Evolutionary conservation across 805 yeast species (phyloP), one percentile per base, ranked within the genome.

Genomic region (Candida schatavii): DNA sequence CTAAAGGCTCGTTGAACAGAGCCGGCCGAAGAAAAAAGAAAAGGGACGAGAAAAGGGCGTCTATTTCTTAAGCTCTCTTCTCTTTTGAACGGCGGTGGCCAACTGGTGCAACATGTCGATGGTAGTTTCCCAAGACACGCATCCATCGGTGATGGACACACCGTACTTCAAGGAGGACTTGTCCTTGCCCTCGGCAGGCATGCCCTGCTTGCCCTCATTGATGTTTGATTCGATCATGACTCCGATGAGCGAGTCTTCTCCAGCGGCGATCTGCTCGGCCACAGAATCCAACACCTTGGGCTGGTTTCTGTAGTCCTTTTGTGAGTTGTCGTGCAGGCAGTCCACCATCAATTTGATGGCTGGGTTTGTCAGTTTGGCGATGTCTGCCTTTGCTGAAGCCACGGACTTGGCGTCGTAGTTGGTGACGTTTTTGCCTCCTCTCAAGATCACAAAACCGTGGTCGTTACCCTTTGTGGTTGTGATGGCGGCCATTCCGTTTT

Each of bases 291-390:
- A 83, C n/a, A 93, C 99, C 64, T 76, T 81, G 45, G 99, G 97
- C 72, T 93, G 99, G 72, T 93, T 93, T 62, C 81, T 79, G 82
- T 79, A 89, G 71, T 93, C 93, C 70, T 93, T 93, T 67, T 77
- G 81, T 29, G 97, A 89, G 75, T 93, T 93, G 56, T 97, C 99
- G 68, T 93, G 99, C 36, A 97, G 90, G 70, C 97, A 93, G 70
- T 93, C 99, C 47, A 93, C 85, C 99, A 93, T 93, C 55, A 88
- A 65, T 75, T 68, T 55, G 69, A 75, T 65, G 46, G 62, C 66
- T 44, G 73, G 82, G 52, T 75, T 67, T 27, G 69, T 63, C 31
- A 72, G 61, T 49, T 69, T 67, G 37, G 59, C 50, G 54, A 88
- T 77, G 61, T 78, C 78, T 25, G 63, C 72, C 70, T 88, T 84